These are phyloP conservation scores for Gossypium trilobum DNA, from an alignment of 441 rosid species.

Conservation along the genomic window DNA sequence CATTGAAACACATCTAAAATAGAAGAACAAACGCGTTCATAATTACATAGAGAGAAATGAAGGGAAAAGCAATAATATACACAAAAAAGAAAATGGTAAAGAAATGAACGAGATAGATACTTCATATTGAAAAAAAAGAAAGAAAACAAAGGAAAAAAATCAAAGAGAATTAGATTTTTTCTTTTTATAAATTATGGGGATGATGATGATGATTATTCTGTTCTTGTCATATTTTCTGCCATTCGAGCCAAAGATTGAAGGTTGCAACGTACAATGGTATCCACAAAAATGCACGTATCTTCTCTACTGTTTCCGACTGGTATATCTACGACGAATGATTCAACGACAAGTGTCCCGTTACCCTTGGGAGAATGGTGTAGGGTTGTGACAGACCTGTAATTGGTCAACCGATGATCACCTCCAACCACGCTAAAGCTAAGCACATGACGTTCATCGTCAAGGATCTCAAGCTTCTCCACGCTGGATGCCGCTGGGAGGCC, in stretches of 20 bases:
- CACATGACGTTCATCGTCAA: slow-evolving; percentile 66
- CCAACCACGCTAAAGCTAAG: slow-evolving; percentile 67
- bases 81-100: background rate
- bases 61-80: background rate
- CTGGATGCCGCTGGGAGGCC: slow-evolving; percentile 54
- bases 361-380: slow-evolving; percentile 36
- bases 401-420: slow-evolving; percentile 64
- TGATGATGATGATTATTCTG: background rate
- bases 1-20: background rate
- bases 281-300: slow-evolving; percentile 56
- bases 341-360: slow-evolving; percentile 47
- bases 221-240: slow-evolving; percentile 39
- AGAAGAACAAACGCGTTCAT: background rate
- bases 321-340: slow-evolving; percentile 72
- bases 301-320: slow-evolving; percentile 63
- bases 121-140: background rate
- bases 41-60: background rate
- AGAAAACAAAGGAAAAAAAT: no score
- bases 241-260: slow-evolving; percentile 60
- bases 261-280: slow-evolving; percentile 66
- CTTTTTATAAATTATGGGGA: background rate
- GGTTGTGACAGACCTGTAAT: slow-evolving; percentile 68
- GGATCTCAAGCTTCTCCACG: slow-evolving; percentile 63
- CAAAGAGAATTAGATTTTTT: background rate
- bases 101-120: background rate